Base-by-base conservation (phyloP, 2,329 filamentous ascomycete genomes). In the Stachybotrys elegans region DNA sequence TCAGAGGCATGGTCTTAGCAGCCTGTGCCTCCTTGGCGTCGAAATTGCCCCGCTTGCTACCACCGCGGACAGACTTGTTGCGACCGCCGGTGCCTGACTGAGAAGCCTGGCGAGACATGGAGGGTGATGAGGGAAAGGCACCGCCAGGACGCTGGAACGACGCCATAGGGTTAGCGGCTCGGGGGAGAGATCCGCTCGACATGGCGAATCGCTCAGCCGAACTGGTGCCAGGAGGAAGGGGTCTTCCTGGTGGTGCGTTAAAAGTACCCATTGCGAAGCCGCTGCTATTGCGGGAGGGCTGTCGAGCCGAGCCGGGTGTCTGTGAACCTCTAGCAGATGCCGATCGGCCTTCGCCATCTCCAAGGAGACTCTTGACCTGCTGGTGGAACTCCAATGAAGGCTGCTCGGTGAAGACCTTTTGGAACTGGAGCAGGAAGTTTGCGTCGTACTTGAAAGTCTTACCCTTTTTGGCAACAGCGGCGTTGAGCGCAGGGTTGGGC, bases 381-480 rank as follows among this genome's bases (percentile, higher is more conserved):
- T 84, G 77, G 60, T 94, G 87, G 81, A 95, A 98, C 60, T 97
- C 92, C 35, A 91, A 68, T 1, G 90, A 95, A 13, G 93, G 93
- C 70, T 96, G 94, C 73, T 98, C 93, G 50, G 89, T 94, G 71
- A 96, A 98, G 17, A 95, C 89, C 56, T 81, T 81, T 70, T 96
- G 88, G 76, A 98, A 98, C 62, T 98, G 93, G 22, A 98, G 76
- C 69, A 98, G 73, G 75, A 98, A 98, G 57, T 86, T 84, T 58
- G 91, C 88, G 69, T 97, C 90, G 67, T 98, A 98, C 65, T 94
- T 91, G 73, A 94, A 95, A 34, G 82, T 84, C 65, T 83, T 86
- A 48, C 81, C 82, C 71, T 91, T 92, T 66, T 86, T 88, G 25
- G 80, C 76, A 22, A 88, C 86, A 14, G 86, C 86, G 32, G 79